Evolutionary conservation across 75 land plant genomes (phyloP).

Genomic region (Pinus albicaulis): DNA sequence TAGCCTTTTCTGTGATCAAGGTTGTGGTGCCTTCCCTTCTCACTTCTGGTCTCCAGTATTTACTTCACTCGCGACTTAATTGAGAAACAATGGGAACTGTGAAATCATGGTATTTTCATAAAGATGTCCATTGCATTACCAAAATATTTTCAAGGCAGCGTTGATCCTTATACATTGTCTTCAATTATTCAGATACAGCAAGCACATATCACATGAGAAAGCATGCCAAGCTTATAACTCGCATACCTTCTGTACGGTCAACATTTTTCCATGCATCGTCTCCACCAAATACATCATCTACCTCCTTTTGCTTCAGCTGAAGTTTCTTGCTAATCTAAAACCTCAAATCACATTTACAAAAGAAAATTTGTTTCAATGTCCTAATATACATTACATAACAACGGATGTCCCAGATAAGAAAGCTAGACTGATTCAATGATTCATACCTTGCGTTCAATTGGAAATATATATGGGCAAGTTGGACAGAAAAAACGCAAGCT

Average conservation of each 20-base stretch:
- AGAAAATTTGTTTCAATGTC: not conserved
- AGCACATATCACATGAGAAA: not conserved
- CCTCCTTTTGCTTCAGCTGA: conserved; percentile 35
- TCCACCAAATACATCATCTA: conserved; percentile 50
- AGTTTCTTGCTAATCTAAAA: conserved; percentile 37
- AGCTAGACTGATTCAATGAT: not conserved
- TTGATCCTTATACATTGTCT: not conserved
- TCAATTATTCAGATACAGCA: not conserved
- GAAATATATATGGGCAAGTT: conserved; percentile 42
- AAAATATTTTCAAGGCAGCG: too few species aligned
- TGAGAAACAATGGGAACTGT: not conserved
- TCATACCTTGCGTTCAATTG: conserved; percentile 42
- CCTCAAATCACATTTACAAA: not conserved
- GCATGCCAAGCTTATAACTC: not conserved
- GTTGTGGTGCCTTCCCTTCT: too few species aligned
- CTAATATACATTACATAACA: conserved; percentile 2
- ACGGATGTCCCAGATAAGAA: not conserved
- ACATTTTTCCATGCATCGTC: conserved; percentile 59
- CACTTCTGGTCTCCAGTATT: too few species aligned
- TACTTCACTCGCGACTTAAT: too few species aligned
- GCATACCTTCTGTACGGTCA: conserved; percentile 37
- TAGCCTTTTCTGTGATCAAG: too few species aligned
- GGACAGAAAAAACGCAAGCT: conserved; percentile 47
- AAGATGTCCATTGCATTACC: not conserved
- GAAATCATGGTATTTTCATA: not conserved